These are phyloP conservation scores for Hebeloma cylindrosporum DNA, from an alignment of 768 basidiomycete species.

Conservation along the genomic window DNA sequence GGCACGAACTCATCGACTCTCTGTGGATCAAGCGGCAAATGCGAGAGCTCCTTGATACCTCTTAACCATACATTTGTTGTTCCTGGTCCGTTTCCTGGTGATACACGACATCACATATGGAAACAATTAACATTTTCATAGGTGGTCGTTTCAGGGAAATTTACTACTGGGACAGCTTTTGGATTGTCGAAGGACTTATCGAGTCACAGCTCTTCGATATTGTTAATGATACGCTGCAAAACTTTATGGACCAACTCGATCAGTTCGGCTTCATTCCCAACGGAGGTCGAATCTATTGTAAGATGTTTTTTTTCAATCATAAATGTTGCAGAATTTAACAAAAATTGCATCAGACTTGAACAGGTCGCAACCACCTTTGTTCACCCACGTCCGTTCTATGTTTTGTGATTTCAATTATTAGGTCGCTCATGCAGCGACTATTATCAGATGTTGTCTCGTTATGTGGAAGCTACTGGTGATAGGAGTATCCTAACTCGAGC, in stretches of 20 bases:
- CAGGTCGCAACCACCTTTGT: slow-evolving; percentile 91
- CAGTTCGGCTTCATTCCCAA: slow-evolving; percentile 90
- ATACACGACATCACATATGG: not conserved
- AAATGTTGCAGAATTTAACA: no score
- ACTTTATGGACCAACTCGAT: slow-evolving; percentile 94
- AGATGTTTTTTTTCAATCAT: slow-evolving; percentile 22
- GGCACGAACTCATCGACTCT: slow-evolving; percentile 69
- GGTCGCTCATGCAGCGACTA: not conserved
- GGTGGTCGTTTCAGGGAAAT: slow-evolving; percentile 80
- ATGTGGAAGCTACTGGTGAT: slow-evolving; percentile 72
- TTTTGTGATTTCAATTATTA: not conserved
- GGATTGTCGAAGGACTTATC: slow-evolving; percentile 87
- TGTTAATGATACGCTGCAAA: slow-evolving; percentile 77
- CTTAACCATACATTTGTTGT: slow-evolving; percentile 91
- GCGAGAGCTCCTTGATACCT: slow-evolving; percentile 86
- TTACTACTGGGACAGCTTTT: slow-evolving; percentile 75
- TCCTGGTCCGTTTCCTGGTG: slow-evolving; percentile 56
- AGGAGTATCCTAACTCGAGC: slow-evolving; percentile 73
- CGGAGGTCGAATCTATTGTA: slow-evolving; percentile 89
- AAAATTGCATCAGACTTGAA: slow-evolving; percentile 60
- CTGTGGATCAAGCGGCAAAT: slow-evolving; percentile 56
- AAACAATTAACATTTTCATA: slow-evolving; percentile 14
- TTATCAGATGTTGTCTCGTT: slow-evolving; percentile 85
- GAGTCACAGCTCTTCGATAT: slow-evolving; percentile 72
- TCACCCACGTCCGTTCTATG: slow-evolving; percentile 59